Evolutionary conservation across 805 yeast species (phyloP).

Genomic region (Lipomyces yamanashiensis): DNA sequence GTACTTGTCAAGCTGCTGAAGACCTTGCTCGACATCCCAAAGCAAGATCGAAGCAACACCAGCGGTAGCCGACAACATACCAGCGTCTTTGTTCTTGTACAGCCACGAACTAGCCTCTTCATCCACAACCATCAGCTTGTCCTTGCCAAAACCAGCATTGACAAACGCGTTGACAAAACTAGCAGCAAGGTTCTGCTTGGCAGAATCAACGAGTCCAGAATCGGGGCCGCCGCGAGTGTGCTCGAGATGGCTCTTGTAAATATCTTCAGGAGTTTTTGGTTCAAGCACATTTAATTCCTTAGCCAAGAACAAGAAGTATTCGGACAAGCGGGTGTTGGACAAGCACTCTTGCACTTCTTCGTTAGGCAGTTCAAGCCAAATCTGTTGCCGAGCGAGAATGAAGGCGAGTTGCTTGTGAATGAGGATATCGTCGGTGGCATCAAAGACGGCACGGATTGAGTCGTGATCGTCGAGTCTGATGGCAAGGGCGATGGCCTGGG

Average conservation of each 20-base stretch:
- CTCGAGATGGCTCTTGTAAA: slow-evolving; percentile 89
- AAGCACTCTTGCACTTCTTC: slow-evolving; percentile 80
- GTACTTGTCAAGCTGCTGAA: slow-evolving; percentile 86
- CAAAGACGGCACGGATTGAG: slow-evolving; percentile 77
- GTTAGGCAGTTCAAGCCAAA: slow-evolving; percentile 62
- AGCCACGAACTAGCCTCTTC: slow-evolving; percentile 82
- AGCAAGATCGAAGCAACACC: slow-evolving; percentile 85
- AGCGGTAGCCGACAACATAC: slow-evolving; percentile 91
- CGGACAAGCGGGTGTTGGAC: slow-evolving; percentile 76
- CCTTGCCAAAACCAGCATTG: slow-evolving; percentile 89
- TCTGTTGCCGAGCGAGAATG: slow-evolving; percentile 83
- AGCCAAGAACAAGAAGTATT: slow-evolving; percentile 76
- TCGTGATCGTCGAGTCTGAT: slow-evolving; percentile 83
- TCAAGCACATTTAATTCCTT: slow-evolving; percentile 86
- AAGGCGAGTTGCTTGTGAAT: slow-evolving; percentile 90
- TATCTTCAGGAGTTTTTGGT: slow-evolving; percentile 93
- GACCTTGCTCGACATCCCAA: slow-evolving; percentile 90
- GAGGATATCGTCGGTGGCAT: slow-evolving; percentile 69
- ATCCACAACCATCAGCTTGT: slow-evolving; percentile 70
- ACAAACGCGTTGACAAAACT: slow-evolving; percentile 92
- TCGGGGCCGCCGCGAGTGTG: slow-evolving; percentile 62
- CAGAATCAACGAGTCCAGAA: slow-evolving; percentile 68
- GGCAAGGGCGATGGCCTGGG: slow-evolving; percentile 90
- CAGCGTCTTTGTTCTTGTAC: slow-evolving; percentile 86
- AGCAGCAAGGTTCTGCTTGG: slow-evolving; percentile 92